Evolutionary conservation across 2,329 filamentous ascomycete species (phyloP), one percentile per base, ranked within the genome.

Genomic region (Fusarium continuum): DNA sequence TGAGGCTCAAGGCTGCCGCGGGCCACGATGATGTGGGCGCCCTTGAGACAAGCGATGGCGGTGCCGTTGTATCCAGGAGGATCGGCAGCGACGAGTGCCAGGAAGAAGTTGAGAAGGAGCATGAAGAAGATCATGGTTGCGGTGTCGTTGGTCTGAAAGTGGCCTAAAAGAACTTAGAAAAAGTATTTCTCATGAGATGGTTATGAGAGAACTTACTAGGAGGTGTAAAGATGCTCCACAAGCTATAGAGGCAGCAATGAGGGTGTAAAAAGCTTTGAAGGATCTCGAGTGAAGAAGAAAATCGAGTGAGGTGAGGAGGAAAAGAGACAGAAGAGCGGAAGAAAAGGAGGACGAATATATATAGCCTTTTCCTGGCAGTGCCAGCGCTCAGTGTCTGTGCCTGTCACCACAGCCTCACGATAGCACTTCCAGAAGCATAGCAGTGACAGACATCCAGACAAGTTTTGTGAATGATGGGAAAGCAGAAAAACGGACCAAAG

Each of bases 11-110:
- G 34, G 22, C 69, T 71, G 2, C 65, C 69, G 0, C 69, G 67
- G 3, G 61, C 57, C 1, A 68, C 63, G 28, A 71, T 38, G 43
- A 71, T 44, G 8, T 70, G 69, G 2, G 56, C 63, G 1, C 65
- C 55, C 3, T 67, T 31, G 14, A 55, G 32, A 11, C 68, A 70
- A 4, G 55, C 32, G 19, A 20, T 14, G 2, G 52, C 11, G 2
- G 35, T 2, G 1, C 13, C 4, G 4, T 17, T 17, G 20, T 38
- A 23, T 13, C n/a, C 19, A 4, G 35, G 31, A 0, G 32, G 0
- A 9, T 26, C 17, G 17, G 58, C 64, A 2, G 51, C 7, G 1
- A 7, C 44, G 11, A 68, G 14, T 22, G 45, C 47, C n/a, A 46
- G 5, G 1, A 67, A 10, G 31, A 66, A 5, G 20, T 41, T 25